These are phyloP conservation scores for Scutellaria galericulata DNA, from an alignment of 257 asterid genomes.

Conservation along the genomic window DNA sequence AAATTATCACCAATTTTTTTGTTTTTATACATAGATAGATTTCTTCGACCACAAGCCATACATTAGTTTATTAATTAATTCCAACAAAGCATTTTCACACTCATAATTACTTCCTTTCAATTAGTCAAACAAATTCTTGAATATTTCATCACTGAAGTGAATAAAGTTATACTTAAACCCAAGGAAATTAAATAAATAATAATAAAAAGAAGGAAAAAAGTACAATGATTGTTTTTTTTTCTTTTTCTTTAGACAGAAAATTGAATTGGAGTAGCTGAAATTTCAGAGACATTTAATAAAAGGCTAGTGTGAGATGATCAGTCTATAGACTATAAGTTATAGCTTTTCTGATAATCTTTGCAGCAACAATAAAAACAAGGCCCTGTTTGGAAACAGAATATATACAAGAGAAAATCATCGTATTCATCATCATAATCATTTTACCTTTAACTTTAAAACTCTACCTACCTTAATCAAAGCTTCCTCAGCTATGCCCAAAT, in stretches of 20 bases:
- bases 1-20: no score
- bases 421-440: conserved; percentile 15
- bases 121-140: no score
- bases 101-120: no score
- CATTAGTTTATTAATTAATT: conserved; percentile 13
- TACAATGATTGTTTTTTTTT: conserved; percentile 26
- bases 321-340: conserved; percentile 30
- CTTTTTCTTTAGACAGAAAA: background rate
- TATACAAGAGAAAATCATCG: conserved; percentile 5
- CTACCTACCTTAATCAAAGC: conserved; percentile 13
- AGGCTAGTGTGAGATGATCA: conserved; percentile 21
- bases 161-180: no score
- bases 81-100: no score
- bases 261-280: conserved; percentile 20
- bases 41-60: conserved; percentile 8
- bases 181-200: background rate
- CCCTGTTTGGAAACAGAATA: conserved; percentile 5
- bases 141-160: no score
- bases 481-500: background rate
- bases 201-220: background rate
- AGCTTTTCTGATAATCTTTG: conserved; percentile 23
- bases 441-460: background rate
- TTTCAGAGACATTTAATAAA: conserved; percentile 34
- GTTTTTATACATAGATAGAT: no score
- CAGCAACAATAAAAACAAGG: conserved; percentile 22